Evolutionary conservation across 2,329 filamentous ascomycete genomes (phyloP), one percentile per base, ranked within the genome.

Genomic region (Chaetoscypha palmicola): DNA sequence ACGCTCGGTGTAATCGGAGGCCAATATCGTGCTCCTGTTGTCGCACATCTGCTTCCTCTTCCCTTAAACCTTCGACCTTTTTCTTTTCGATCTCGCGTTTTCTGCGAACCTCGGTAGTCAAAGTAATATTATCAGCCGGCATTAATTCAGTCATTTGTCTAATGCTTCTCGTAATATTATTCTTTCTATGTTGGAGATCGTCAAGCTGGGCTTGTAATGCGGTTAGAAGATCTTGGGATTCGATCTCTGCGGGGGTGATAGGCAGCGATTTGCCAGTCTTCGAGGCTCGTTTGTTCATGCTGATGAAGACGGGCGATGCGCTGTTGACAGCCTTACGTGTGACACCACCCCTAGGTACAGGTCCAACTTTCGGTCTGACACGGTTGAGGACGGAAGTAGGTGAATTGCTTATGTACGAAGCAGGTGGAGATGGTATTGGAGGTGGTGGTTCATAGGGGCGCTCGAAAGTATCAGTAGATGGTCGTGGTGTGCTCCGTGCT

Each of bases 11-110:
- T 43, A 92, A 68, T 62, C 81, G 82, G 56, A 92, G 66, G 1
- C 86, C 86, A 32, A 90, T 66, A 44, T 92, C 85, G 58, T 91
- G 83, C 63, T 89, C 83, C 62, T 91, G 81, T 51, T 79, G 73
- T 63, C 79, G 76, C 20, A 92, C 77, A 50, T 89, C 84, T 3
- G 81, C 76, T 26, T 91, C 71, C 61, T 90, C 83, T 39, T 66
- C 65, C 46, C 75, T 74, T 40, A 90, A 68, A 17, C 68, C 72
- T 51, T 81, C 77, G 0, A 92, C 78, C 59, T 84, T 87, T 56
- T 65, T 68, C 58, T 75, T 75, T 50, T 77, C 74, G 46, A 72
- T 68, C 19, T 70, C 67, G 31, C 69, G 66, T 62, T 79, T 80
- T 63, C 63, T 77, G 30, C 70, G 53, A 24, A 86, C 80, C 38